These are phyloP conservation scores for Niebla homalea DNA, from an alignment of 495 filamentous ascomycete species.

Conservation along the genomic window DNA sequence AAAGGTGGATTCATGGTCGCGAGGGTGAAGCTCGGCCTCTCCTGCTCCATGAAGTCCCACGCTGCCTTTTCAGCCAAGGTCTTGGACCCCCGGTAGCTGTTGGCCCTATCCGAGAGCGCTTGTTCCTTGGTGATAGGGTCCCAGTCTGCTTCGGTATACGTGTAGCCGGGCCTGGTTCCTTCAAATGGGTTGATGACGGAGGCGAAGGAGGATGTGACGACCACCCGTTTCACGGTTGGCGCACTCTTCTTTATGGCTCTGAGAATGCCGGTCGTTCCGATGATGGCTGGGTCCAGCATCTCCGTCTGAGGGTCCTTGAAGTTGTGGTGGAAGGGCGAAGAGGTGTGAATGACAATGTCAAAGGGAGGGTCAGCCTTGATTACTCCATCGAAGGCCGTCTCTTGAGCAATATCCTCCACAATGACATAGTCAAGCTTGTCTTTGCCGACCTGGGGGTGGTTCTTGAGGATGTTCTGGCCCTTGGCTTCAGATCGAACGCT, in stretches of 20 bases:
- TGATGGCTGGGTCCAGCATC: constrained; percentile 36
- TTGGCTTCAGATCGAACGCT: constrained; percentile 76
- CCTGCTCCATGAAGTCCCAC: constrained; percentile 68
- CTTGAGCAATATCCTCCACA: constrained; percentile 67
- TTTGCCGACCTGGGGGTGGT: constrained; percentile 43
- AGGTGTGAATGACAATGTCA: constrained; percentile 80
- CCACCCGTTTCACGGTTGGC: constrained; percentile 65
- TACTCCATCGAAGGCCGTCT: constrained; percentile 32
- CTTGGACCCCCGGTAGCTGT: constrained; percentile 60
- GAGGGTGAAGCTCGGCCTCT: constrained; percentile 66
- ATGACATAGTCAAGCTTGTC: constrained; percentile 62
- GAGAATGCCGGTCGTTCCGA: constrained; percentile 69
- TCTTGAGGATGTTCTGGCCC: constrained; percentile 56
- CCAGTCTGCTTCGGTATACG: constrained; percentile 66
- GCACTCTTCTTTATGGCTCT: constrained; percentile 61
- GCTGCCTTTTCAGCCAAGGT: constrained; percentile 56
- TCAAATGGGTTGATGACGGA: constrained; percentile 47
- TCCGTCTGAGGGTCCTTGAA: constrained; percentile 62
- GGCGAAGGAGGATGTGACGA: constrained; percentile 80
- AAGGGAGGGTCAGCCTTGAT: constrained; percentile 52
- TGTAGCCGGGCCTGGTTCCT: constrained; percentile 35
- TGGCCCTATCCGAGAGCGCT: constrained; percentile 36
- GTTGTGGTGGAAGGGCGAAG: constrained; percentile 71
- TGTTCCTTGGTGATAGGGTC: constrained; percentile 69
- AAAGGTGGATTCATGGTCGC: constrained; percentile 58